phyloP scores from a whole-genome alignment of 306 rosid genomes.

The Hippophae rhamnoides region DNA sequence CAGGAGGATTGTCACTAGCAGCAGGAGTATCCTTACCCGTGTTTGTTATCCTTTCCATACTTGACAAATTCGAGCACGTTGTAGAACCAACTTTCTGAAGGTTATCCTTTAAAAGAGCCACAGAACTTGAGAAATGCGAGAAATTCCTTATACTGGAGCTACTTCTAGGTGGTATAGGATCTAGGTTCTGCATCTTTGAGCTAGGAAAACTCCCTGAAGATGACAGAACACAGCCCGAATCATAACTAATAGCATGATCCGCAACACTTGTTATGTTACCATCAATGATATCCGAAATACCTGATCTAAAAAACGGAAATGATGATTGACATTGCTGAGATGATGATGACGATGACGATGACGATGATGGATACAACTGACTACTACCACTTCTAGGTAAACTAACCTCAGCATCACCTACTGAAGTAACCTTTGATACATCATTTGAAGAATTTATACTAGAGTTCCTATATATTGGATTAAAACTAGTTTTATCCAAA shows the following conservation, averaged over 20 bases:
- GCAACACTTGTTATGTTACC: constrained; percentile 30
- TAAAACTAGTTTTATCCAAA: constrained; percentile 37
- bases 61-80: constrained; percentile 28
- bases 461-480: constrained; percentile 41
- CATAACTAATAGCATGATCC: constrained; percentile 25
- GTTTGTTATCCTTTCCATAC: constrained; percentile 26
- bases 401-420: constrained; percentile 30
- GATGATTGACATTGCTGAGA: constrained; percentile 51
- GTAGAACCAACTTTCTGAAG: constrained; percentile 36
- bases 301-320: constrained; percentile 40
- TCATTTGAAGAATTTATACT: constrained; percentile 27
- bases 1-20: constrained; percentile 26
- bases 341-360: background rate
- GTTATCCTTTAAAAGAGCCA: constrained; percentile 43
- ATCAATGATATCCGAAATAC: constrained; percentile 28
- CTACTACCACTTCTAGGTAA: constrained; percentile 30
- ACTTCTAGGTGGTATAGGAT: constrained; percentile 31
- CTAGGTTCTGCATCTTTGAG: constrained; percentile 43
- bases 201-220: constrained; percentile 40
- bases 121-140: constrained; percentile 69
- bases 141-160: constrained; percentile 51
- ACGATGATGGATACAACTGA: constrained; percentile 29
- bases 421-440: constrained; percentile 37
- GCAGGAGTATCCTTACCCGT: constrained; percentile 32
- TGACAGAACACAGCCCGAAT: constrained; percentile 30